These are phyloP conservation scores for Cadophora gregata DNA, from an alignment of 2,329 filamentous ascomycete genomes.

Conservation along the genomic window DNA sequence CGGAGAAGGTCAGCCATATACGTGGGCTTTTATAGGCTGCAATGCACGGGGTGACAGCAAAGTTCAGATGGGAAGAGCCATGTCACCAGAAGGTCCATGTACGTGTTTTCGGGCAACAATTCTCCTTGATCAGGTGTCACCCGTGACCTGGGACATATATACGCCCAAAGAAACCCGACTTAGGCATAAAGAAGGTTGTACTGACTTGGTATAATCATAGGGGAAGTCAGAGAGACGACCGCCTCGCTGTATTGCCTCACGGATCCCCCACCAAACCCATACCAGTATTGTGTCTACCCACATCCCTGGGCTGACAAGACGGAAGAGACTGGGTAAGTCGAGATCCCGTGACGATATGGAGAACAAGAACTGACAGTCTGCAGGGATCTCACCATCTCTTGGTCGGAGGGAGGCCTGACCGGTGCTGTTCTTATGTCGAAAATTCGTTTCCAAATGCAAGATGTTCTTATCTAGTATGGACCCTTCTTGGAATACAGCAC, in stretches of 20 bases:
- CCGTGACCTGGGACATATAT: background rate
- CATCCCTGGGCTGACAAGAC: conserved; percentile 35
- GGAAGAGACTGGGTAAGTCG: conserved; percentile 12
- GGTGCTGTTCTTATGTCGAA: conserved; percentile 33
- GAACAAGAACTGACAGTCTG: background rate
- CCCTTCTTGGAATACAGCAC: background rate
- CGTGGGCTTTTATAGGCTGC: conserved; percentile 34
- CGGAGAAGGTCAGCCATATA: conserved; percentile 19
- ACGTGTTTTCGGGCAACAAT: background rate
- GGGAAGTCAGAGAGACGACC: background rate
- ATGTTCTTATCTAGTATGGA: background rate
- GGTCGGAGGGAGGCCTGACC: conserved; percentile 32
- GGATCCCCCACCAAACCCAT: conserved; percentile 1
- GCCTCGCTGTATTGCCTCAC: background rate
- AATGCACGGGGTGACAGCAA: conserved; percentile 28
- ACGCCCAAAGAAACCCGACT: background rate
- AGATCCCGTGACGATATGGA: no score
- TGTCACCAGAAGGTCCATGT: conserved; percentile 32
- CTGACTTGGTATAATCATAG: background rate
- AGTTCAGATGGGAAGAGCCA: conserved; percentile 31
- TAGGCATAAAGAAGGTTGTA: background rate
- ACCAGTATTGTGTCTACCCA: conserved; percentile 34
- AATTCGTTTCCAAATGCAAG: conserved; percentile 25
- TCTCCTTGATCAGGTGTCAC: background rate
- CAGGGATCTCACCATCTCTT: conserved; percentile 34